Evolutionary conservation across 306 rosid genomes (phyloP).

Genomic region (Rubus idaeus): DNA sequence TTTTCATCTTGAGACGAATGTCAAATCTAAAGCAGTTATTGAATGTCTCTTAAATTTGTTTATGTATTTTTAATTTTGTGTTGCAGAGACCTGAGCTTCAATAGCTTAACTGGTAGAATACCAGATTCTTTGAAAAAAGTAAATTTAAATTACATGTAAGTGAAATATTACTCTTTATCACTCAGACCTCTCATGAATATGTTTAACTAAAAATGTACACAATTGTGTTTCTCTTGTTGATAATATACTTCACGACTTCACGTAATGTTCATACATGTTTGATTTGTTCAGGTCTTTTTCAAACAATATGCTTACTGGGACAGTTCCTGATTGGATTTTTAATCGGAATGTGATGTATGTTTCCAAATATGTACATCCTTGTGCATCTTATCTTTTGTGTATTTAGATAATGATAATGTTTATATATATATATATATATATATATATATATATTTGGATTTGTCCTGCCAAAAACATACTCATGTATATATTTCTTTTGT

Average conservation of each 20-base stretch:
- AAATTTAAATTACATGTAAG: neutral
- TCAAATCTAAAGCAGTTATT: too few relatives aligned
- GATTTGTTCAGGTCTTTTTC: neutral
- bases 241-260: neutral
- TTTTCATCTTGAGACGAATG: too few relatives aligned
- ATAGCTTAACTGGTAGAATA: conserved; percentile 15
- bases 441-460: too few relatives aligned
- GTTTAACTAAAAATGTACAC: too few relatives aligned
- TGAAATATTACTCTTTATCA: neutral
- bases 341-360: neutral
- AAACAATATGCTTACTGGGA: neutral
- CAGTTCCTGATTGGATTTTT: neutral
- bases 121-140: neutral
- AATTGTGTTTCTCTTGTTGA: neutral
- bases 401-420: too few relatives aligned
- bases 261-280: neutral
- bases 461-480: too few relatives aligned
- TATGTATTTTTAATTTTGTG: neutral
- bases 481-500: too few relatives aligned
- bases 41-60: too few relatives aligned
- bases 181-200: neutral
- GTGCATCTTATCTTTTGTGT: too few relatives aligned
- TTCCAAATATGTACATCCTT: too few relatives aligned
- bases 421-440: too few relatives aligned
- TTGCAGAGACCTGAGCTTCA: neutral